Evolutionary conservation across 2,329 filamentous ascomycete genomes (phyloP).

Genomic region (Cercospora sesami): DNA sequence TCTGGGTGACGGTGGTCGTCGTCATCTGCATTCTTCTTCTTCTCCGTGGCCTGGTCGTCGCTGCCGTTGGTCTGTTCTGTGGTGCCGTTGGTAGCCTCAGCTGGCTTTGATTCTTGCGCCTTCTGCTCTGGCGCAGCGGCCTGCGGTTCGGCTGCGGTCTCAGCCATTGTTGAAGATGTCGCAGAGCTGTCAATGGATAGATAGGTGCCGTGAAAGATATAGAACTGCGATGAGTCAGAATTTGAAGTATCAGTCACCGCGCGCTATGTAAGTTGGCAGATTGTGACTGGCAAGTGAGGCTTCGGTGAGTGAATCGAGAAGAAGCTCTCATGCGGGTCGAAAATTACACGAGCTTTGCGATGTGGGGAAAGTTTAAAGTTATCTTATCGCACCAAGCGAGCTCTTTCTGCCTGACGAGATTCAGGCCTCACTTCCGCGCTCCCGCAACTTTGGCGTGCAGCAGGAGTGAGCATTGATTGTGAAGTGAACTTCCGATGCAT

Average conservation of each 20-base stretch:
- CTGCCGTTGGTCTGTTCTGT: slow-evolving; percentile 22
- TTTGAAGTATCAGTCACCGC: background rate
- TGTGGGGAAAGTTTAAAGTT: slow-evolving; percentile 9
- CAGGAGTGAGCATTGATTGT: slow-evolving; percentile 1
- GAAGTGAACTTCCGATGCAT: slow-evolving; percentile 10
- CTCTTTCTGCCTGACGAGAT: slow-evolving; percentile 2
- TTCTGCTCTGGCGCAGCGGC: slow-evolving; percentile 24
- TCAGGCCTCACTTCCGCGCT: slow-evolving; percentile 13
- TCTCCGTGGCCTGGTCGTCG: slow-evolving; percentile 18
- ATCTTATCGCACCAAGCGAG: slow-evolving; percentile 6
- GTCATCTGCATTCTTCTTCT: slow-evolving; percentile 23
- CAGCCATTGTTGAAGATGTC: slow-evolving; percentile 23
- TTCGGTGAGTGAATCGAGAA: slow-evolving; percentile 10
- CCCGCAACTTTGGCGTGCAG: slow-evolving; percentile 8
- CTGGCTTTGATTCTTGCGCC: slow-evolving; percentile 20
- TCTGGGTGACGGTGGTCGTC: slow-evolving; percentile 26
- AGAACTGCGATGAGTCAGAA: slow-evolving; percentile 1
- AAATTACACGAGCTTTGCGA: slow-evolving; percentile 10
- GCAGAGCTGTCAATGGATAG: background rate
- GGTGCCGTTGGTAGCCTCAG: slow-evolving; percentile 24
- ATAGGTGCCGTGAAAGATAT: slow-evolving; percentile 11
- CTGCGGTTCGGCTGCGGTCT: slow-evolving; percentile 25
- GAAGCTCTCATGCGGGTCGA: slow-evolving; percentile 5
- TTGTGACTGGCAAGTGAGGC: slow-evolving; percentile 2
- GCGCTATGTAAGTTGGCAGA: background rate